These are phyloP conservation scores for Oenanthe javanica DNA, from an alignment of 140 eudicot species.

Conservation along the genomic window DNA sequence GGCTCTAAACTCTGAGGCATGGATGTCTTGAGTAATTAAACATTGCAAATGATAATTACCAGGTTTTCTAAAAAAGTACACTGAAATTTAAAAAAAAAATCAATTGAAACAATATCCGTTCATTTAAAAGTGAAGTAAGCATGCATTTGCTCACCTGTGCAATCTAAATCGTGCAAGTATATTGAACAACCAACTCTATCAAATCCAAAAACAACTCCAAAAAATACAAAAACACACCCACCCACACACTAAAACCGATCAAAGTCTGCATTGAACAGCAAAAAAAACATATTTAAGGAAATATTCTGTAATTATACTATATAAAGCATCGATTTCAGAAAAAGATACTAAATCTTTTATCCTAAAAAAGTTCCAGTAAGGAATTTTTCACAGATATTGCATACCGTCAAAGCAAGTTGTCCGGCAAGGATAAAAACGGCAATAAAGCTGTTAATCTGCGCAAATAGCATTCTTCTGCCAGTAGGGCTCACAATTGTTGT, in stretches of 20 bases:
- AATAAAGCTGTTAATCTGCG: conserved; percentile 90
- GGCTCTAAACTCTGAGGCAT: neutral
- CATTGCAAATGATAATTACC: neutral
- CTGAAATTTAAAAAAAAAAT: no score
- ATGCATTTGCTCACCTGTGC: no score
- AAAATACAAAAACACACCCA: no score
- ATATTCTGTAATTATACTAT: neutral
- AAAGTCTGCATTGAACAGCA: neutral
- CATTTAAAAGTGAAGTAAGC: neutral
- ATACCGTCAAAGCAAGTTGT: conserved; percentile 90
- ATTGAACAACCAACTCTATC: neutral
- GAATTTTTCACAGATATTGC: conserved; percentile 12
- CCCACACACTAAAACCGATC: no score
- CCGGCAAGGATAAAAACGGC: conserved; percentile 91
- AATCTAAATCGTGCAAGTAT: neutral
- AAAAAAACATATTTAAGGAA: neutral
- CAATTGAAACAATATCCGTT: neutral
- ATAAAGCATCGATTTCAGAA: no score
- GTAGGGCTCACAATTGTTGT: conserved; percentile 63
- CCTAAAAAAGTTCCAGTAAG: neutral
- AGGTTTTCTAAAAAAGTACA: neutral
- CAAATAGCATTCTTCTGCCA: conserved; percentile 78
- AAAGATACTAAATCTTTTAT: neutral
- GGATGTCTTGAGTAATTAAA: neutral
- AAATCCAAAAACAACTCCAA: no score